Conservation (phyloP, 1,139 yeast genomes). For the Yamadazyma kanchanaburiensis region DNA sequence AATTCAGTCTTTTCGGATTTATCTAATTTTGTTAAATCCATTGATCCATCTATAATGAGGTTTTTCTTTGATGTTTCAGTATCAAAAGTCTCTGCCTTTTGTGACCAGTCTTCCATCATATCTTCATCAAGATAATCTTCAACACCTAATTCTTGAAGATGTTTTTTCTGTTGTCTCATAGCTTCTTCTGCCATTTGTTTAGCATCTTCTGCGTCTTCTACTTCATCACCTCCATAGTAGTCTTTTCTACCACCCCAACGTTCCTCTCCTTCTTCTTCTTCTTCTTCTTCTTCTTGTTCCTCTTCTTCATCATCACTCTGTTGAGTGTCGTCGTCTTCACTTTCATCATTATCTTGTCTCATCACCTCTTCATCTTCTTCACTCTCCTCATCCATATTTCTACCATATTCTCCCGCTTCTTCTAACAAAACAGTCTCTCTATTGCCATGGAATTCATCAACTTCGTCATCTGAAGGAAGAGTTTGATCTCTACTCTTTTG, state of each 20-base stretch:
- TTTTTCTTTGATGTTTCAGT: constrained; percentile 19
- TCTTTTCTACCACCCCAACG: constrained; percentile 84
- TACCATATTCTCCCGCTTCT: constrained; percentile 48
- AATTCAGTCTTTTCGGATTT: constrained; percentile 43
- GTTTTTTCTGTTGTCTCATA: constrained; percentile 79
- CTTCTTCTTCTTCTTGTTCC: constrained; percentile 46
- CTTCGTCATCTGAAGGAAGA: constrained; percentile 49
- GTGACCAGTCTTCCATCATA: constrained; percentile 67
- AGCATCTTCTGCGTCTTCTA: constrained; percentile 71
- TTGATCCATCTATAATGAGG: constrained; percentile 24
- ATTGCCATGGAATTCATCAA: constrained; percentile 68
- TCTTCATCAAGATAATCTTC: constrained; percentile 86
- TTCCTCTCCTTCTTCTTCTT: constrained; percentile 47
- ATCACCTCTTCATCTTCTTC: constrained; percentile 27
- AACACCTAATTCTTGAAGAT: constrained; percentile 73
- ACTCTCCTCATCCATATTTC: constrained; percentile 23
- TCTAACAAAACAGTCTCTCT: constrained; percentile 60
- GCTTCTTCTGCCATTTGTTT: constrained; percentile 87
- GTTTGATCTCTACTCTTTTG: too few species aligned
- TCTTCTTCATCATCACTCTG: constrained; percentile 33
- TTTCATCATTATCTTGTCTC: constrained; percentile 19
- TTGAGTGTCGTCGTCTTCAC: constrained; percentile 26
- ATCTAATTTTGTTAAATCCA: constrained; percentile 34
- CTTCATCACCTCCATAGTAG: constrained; percentile 82
- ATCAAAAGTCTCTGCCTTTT: constrained; percentile 33